phyloP scores from a whole-genome alignment of 1,284 basidiomycete species.

The Golubevia pallescens region DNA sequence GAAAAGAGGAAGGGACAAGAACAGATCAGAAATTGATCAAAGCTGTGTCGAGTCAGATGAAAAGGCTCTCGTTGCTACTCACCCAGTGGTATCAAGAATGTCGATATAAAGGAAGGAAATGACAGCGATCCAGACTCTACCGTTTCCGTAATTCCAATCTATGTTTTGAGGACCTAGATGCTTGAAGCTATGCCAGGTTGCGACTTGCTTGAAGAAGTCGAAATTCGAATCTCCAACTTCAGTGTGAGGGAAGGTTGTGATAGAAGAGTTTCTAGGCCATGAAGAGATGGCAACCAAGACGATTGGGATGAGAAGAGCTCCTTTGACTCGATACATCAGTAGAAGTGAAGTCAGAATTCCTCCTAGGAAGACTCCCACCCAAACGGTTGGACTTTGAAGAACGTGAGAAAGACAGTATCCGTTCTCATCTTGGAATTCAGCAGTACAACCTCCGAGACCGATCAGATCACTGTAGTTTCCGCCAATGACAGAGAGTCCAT shows the following conservation, averaged over 20 bases:
- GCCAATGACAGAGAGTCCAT: constrained; percentile 79
- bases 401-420: constrained; percentile 75
- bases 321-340: constrained; percentile 84
- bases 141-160: constrained; percentile 70
- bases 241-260: constrained; percentile 84
- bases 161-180: constrained; percentile 69
- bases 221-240: constrained; percentile 75
- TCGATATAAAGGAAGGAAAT: constrained; percentile 85
- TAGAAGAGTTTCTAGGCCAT: constrained; percentile 80
- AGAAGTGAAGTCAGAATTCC: constrained; percentile 70
- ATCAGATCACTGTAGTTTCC: constrained; percentile 77
- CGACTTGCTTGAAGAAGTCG: constrained; percentile 85
- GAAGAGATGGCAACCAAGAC: constrained; percentile 84
- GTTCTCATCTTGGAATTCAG: constrained; percentile 48
- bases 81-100: constrained; percentile 20
- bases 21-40: constrained; percentile 75
- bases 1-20: constrained; percentile 15
- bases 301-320: constrained; percentile 79
- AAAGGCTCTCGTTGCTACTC: background rate
- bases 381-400: constrained; percentile 77
- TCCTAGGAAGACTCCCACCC: constrained; percentile 86
- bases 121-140: constrained; percentile 83
- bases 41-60: constrained; percentile 23
- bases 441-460: constrained; percentile 77
- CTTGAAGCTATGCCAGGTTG: constrained; percentile 70